phyloP scores from a whole-genome alignment of 306 rosid genomes.

The Lagenaria siceraria region DNA sequence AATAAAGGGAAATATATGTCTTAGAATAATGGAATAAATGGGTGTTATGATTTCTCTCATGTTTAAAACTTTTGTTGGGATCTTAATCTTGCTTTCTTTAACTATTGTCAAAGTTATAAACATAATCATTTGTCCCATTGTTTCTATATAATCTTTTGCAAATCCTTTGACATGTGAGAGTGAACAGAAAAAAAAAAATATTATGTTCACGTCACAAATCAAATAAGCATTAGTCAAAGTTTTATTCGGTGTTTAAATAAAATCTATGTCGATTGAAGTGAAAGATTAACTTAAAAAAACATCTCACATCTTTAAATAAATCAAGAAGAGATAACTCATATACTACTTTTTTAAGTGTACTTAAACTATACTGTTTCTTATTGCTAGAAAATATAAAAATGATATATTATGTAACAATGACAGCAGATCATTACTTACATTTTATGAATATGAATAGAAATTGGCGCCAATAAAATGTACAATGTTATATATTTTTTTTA shows the following conservation, averaged over 20 bases:
- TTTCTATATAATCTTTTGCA: background rate
- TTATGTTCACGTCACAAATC: background rate
- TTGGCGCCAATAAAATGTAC: too few species aligned
- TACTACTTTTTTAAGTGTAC: background rate
- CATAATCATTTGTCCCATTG: conserved; percentile 6
- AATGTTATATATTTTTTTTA: too few species aligned
- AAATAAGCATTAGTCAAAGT: background rate
- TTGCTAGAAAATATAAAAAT: too few species aligned
- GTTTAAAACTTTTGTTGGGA: conserved; percentile 3
- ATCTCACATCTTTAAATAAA: background rate
- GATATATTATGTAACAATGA: too few species aligned
- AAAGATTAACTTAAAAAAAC: background rate
- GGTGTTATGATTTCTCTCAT: background rate
- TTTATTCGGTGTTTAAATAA: background rate
- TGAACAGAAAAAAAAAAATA: background rate
- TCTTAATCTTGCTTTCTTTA: background rate
- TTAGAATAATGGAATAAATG: background rate
- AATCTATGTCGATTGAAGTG: background rate
- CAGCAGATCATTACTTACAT: too few species aligned
- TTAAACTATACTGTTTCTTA: background rate
- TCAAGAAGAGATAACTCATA: background rate
- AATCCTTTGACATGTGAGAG: conserved; percentile 6
- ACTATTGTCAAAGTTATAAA: background rate
- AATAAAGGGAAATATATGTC: background rate
- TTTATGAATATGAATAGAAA: too few species aligned